These are phyloP conservation scores for Neonectria sp. DNA, from an alignment of 2,329 filamentous ascomycete genomes.

Conservation along the genomic window DNA sequence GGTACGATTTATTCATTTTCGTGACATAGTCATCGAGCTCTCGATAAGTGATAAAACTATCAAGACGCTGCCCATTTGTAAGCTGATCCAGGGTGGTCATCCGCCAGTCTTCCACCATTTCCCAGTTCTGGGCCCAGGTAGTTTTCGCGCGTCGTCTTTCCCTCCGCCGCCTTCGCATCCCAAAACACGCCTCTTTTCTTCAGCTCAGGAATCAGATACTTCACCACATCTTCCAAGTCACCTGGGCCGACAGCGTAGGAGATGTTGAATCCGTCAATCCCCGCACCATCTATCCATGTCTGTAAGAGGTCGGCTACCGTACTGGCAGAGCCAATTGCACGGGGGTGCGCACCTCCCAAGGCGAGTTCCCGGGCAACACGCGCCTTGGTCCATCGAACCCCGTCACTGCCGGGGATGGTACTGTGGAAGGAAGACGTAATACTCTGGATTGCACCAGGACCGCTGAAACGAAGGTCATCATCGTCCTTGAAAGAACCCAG, in stretches of 20 bases:
- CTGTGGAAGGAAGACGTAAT: conserved; percentile 5
- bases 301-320: conserved; percentile 37
- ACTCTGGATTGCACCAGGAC: conserved; percentile 56
- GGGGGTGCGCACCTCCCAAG: conserved; percentile 57
- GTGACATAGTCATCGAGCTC: fast-evolving
- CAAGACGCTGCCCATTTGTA: conserved; percentile 13
- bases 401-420: conserved; percentile 31
- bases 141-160: conserved; percentile 23
- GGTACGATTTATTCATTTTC: too few species aligned
- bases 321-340: conserved; percentile 32
- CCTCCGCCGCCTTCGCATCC: conserved; percentile 8
- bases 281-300: conserved; percentile 31
- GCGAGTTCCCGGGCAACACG: conserved; percentile 69
- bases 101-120: conserved; percentile 5
- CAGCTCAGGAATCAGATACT: conserved; percentile 31
- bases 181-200: conserved; percentile 25
- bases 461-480: conserved; percentile 60
- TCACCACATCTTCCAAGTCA: conserved; percentile 32
- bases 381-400: conserved; percentile 67
- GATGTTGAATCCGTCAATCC: conserved; percentile 38
- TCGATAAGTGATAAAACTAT: not conserved
- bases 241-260: conserved; percentile 31
- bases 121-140: conserved; percentile 13
- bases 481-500: conserved; percentile 59
- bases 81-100: conserved; percentile 23